Conservation (phyloP, 2,329 filamentous ascomycete genomes). For the Claviceps monticola region DNA sequence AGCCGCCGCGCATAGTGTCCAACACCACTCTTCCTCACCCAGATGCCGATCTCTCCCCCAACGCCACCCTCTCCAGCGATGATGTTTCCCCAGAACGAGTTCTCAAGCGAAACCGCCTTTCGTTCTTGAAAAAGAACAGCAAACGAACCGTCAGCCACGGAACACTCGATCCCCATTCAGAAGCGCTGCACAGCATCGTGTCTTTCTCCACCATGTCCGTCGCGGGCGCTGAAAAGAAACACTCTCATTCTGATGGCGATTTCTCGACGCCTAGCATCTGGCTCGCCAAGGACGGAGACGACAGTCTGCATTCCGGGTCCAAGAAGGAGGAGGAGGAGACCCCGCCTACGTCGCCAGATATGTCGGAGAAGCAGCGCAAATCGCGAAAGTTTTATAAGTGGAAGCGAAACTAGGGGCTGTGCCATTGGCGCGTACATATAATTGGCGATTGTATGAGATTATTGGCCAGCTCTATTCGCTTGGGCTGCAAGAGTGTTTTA, state of each 20-base stretch:
- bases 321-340: slow-evolving; percentile 18
- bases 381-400: slow-evolving; percentile 10
- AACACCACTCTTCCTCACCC: slow-evolving; percentile 51
- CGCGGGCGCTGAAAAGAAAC: slow-evolving; percentile 11
- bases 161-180: slow-evolving; percentile 24
- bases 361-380: slow-evolving; percentile 15
- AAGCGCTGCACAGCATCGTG: slow-evolving; percentile 18
- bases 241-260: slow-evolving; percentile 10
- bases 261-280: slow-evolving; percentile 16
- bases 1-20: slow-evolving; percentile 19
- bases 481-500: neutral
- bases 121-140: slow-evolving; percentile 33
- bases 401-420: slow-evolving; percentile 1
- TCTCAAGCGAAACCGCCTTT: slow-evolving; percentile 29
- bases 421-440: neutral
- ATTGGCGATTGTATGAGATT: slow-evolving; percentile 4
- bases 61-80: slow-evolving; percentile 41
- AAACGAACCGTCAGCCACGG: slow-evolving; percentile 34
- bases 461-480: slow-evolving; percentile 5
- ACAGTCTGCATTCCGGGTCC: slow-evolving; percentile 20
- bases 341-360: slow-evolving; percentile 22
- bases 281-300: slow-evolving; percentile 23
- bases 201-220: slow-evolving; percentile 18
- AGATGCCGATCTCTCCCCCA: slow-evolving; percentile 42
- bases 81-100: slow-evolving; percentile 33